These are phyloP conservation scores for Coniochaeta pulveracea DNA, from an alignment of 2,329 filamentous ascomycete species.

Conservation along the genomic window DNA sequence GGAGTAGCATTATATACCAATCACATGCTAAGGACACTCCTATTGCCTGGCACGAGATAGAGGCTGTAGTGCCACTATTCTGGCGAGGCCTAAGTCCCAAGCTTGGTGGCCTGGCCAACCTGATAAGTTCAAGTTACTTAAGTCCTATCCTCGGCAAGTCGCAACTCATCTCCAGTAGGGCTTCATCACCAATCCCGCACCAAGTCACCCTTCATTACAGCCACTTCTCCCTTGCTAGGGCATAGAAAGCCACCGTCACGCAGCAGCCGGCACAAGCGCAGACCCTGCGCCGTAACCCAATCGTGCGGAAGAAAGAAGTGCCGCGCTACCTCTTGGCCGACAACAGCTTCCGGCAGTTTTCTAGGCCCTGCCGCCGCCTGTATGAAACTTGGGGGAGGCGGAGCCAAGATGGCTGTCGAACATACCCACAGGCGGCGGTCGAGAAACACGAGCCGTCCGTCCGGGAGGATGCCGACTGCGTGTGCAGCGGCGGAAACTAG, in stretches of 20 bases:
- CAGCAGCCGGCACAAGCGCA: conserved; percentile 9
- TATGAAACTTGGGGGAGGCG: too few species aligned
- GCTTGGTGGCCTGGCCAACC: too few species aligned
- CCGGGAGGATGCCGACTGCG: conserved; percentile 10
- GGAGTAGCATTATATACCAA: too few species aligned
- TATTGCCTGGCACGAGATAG: too few species aligned
- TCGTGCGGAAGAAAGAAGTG: conserved; percentile 15
- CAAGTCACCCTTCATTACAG: conserved; percentile 9
- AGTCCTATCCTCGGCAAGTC: too few species aligned
- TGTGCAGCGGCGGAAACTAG: conserved; percentile 3
- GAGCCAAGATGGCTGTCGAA: too few species aligned
- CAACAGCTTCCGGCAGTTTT: not conserved
- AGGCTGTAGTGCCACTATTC: too few species aligned
- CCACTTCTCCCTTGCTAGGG: conserved; percentile 11
- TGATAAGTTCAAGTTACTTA: too few species aligned
- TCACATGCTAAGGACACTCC: too few species aligned
- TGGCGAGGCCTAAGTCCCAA: too few species aligned
- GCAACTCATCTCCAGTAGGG: too few species aligned
- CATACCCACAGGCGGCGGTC: conserved; percentile 12
- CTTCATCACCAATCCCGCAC: conserved; percentile 8
- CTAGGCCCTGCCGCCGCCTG: not conserved
- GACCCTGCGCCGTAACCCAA: conserved; percentile 10
- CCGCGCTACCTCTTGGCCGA: conserved; percentile 3
- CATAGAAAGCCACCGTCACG: conserved; percentile 10
- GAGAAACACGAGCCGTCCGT: conserved; percentile 11